These are phyloP conservation scores for Lipomyces chichibuensis DNA, from an alignment of 805 yeast genomes.

Conservation along the genomic window DNA sequence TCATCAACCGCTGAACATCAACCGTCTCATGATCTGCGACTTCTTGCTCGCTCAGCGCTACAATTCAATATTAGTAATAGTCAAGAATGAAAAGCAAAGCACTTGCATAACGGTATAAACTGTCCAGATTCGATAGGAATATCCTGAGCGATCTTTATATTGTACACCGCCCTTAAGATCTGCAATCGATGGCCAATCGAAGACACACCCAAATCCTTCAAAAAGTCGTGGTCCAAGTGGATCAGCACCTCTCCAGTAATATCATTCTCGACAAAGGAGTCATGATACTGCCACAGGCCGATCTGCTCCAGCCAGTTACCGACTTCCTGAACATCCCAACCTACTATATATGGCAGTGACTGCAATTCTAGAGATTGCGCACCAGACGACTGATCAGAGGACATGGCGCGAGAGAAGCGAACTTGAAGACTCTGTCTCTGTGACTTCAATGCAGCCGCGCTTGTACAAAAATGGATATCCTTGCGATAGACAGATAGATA, in stretches of 20 bases:
- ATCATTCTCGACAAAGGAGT: constrained; percentile 52
- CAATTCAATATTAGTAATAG: neutral
- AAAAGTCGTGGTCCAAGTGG: constrained; percentile 67
- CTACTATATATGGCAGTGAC: constrained; percentile 10
- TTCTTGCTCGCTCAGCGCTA: constrained; percentile 16
- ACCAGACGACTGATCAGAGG: constrained; percentile 5
- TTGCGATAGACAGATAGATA: neutral
- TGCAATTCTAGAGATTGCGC: constrained; percentile 6
- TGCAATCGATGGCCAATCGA: constrained; percentile 59
- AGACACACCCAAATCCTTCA: constrained; percentile 69
- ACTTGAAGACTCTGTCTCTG: neutral
- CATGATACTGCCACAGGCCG: constrained; percentile 27
- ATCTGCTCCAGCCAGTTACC: constrained; percentile 26
- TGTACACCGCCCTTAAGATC: constrained; percentile 63
- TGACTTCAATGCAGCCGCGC: neutral
- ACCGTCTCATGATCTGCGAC: constrained; percentile 40
- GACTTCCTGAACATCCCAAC: constrained; percentile 32
- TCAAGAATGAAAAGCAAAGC: neutral
- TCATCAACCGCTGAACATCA: constrained; percentile 29
- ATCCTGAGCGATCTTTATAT: constrained; percentile 47
- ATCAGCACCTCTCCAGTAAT: constrained; percentile 75
- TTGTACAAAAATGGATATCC: neutral
- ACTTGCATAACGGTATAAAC: constrained; percentile 33
- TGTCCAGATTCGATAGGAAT: constrained; percentile 38
- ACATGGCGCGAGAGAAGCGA: neutral